Evolutionary conservation across 305 asterid species (phyloP), one percentile per base, ranked within the genome.

Genomic region (Vinca major): DNA sequence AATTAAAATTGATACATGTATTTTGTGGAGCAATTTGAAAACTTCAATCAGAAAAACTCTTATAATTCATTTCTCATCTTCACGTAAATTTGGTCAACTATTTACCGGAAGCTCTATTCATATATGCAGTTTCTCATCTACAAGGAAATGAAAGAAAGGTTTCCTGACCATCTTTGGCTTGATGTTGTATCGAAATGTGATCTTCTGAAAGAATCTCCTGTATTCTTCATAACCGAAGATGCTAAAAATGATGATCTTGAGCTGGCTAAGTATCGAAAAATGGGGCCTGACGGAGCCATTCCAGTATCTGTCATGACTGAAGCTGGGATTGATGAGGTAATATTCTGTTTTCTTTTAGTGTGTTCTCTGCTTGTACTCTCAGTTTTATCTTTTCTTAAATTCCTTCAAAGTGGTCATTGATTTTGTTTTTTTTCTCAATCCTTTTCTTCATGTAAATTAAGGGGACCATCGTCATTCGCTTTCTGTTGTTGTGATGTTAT

Each of bases 181-280:
- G 96, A 92, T 73, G 95, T 87, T 52, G 90, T 92, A 78, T 92
- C 98, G 40, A 92, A 92, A 80, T 83, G 86, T 78, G 98, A 92
- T 76, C 79, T 92, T 73, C 75, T 92, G 70, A 83, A 74, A 72
- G 88, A 83, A 72, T 74, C 90, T 68, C 95, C 98, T 0, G 88
- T 79, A 57, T 52, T 85, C 74, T 88, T 84, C 78, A 72, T 78
- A 69, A 88, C 92, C 2, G 97, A 92, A 73, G 91, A 86, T 77
- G 76, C 79, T 66, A 76, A 69, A 49, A 65, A 26, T 43, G 89
- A 90, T 79, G 75, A 80, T 74, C 37, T 72, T 60, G 97, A 90
- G 81, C 87, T 92, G 57, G 83, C 87, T 68, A 81, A 75, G 74
- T 92, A 90, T 65, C 91, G 93, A 60, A 85, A 78, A 82, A 66